Evolutionary conservation across 768 basidiomycete genomes (phyloP), one percentile per base, ranked within the genome.

Genomic region (Termitomyces sp.): DNA sequence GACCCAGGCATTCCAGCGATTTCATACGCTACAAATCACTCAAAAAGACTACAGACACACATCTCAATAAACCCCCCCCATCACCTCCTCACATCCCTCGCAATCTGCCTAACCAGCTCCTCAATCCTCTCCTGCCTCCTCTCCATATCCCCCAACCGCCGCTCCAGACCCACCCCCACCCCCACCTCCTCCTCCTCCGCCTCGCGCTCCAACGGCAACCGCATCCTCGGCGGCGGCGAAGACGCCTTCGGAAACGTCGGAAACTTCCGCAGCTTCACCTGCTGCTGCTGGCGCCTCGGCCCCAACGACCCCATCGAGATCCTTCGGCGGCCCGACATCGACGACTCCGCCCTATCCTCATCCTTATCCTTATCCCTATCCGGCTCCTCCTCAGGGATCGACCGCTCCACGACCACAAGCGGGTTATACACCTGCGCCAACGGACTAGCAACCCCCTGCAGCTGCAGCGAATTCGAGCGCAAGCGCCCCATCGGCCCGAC

Each of bases 371-470:
- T 7, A 5, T 31, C 30, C 9, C 7, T 43, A n/a, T 64, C 62
- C 9, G 49, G 54, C 14, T 73, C 70, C 55, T 75, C 73, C 1
- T 33, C 31, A 1, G 65, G 64, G 8, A 72, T 70, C 19, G 75
- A 69, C 14, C n/a, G 50, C 1, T 82, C 80, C 50, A 84, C 81
- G 15, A 87, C 71, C 6, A 83, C 53, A 19, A 91, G 60, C 12
- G 89, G 87, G 54, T 86, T 86, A 66, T 81, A 92, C 14, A 89
- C 74, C 65, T 89, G 87, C 1, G 87, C 87, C 3, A 92, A 75
- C 15, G 91, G 89, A 64, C 86, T 87, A 9, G 74, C 65, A 31
- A 74, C 73, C 49, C 69, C 75, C 17, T 78, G 76, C 1, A 70
- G 71, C 19, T 74, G 76, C 38, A 77, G 54, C 2, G 84, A 81